Percentiles rank a stretch among this genome's conserved stretches.
phyloP scores from a whole-genome alignment of 345 rosid genomes.

The Lepidium didymum region DNA sequence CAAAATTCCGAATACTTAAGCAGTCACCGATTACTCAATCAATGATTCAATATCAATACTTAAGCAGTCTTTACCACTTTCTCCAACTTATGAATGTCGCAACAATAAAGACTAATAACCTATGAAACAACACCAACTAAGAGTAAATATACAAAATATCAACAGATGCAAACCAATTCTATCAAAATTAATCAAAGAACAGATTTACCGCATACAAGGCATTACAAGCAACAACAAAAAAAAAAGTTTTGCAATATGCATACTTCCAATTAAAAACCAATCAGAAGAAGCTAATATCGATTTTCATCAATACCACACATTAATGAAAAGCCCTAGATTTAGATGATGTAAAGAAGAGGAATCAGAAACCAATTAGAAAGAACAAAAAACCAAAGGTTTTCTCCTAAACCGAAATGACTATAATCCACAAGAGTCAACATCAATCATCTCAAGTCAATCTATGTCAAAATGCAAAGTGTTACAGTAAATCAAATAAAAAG shows the following conservation, averaged over 20 bases:
- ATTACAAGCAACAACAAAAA: not conserved
- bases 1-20: too few species aligned
- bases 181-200: not conserved
- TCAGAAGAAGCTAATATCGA: not conserved
- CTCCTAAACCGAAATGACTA: constrained; percentile 11
- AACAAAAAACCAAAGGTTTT: not conserved
- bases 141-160: constrained; percentile 1
- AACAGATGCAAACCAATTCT: not conserved
- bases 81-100: constrained; percentile 28
- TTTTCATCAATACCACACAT: not conserved
- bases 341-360: not conserved
- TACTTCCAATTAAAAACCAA: not conserved
- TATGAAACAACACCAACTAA: not conserved
- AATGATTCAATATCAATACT: too few species aligned
- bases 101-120: constrained; percentile 26
- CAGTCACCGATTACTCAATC: too few species aligned
- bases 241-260: not conserved
- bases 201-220: not conserved
- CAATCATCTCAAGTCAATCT: constrained; percentile 19
- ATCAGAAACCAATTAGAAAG: not conserved
- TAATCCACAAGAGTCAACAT: constrained; percentile 21
- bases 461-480: constrained; percentile 15
- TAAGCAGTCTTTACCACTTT: constrained; percentile 27
- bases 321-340: not conserved
- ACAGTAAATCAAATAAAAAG: not conserved